phyloP scores from a whole-genome alignment of 495 filamentous ascomycete genomes.

The Penicillium cinerascens region DNA sequence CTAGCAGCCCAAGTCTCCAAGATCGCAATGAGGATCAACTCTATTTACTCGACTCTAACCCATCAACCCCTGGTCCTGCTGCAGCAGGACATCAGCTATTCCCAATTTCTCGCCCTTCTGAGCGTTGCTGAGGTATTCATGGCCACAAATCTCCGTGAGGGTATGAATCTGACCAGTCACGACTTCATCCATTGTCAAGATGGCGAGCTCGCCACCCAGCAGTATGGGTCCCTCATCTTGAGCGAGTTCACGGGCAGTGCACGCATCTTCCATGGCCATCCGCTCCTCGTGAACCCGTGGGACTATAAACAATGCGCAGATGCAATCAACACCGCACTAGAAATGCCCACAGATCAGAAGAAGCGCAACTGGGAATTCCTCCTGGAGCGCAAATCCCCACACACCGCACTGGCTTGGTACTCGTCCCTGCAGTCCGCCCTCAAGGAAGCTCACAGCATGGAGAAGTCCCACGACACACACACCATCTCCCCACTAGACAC shows the following conservation, averaged over 20 bases:
- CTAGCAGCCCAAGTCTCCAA: conserved; percentile 77
- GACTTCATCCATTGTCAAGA: conserved; percentile 88
- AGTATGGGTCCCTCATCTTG: conserved; percentile 81
- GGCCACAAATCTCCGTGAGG: conserved; percentile 83
- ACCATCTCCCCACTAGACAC: conserved; percentile 69
- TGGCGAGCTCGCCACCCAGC: conserved; percentile 59
- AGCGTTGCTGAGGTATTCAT: conserved; percentile 80
- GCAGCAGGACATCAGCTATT: conserved; percentile 83
- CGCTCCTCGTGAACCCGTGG: conserved; percentile 84
- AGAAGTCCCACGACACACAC: conserved; percentile 65
- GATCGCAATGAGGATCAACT: conserved; percentile 84
- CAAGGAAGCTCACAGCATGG: conserved; percentile 61
- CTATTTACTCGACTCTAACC: conserved; percentile 71
- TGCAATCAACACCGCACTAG: conserved; percentile 69
- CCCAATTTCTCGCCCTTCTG: conserved; percentile 79
- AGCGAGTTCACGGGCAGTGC: conserved; percentile 92
- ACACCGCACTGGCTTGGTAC: conserved; percentile 76
- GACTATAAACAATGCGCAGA: conserved; percentile 77
- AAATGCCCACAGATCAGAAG: conserved; percentile 70
- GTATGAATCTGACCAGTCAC: conserved; percentile 87
- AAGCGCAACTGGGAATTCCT: conserved; percentile 65
- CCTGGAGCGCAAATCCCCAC: conserved; percentile 62
- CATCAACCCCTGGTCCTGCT: conserved; percentile 83
- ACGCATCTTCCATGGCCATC: conserved; percentile 66
- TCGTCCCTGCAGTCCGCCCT: conserved; percentile 56